These are phyloP conservation scores for Heliosperma pusillum DNA, from an alignment of 148 eudicot genomes.

Conservation along the genomic window DNA sequence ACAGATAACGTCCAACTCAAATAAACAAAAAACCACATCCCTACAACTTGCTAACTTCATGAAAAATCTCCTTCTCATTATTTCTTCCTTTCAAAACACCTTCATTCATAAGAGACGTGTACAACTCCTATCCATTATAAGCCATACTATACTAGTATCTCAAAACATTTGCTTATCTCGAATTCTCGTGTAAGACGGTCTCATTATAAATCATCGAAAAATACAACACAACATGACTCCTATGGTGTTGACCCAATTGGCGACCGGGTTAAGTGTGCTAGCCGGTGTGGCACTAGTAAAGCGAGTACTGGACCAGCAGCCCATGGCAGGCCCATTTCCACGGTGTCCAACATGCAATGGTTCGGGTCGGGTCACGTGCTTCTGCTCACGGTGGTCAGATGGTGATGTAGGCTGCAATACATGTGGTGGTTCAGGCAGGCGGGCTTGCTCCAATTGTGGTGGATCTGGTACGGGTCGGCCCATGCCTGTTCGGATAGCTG, in stretches of 20 bases:
- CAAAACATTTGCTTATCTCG: too few species aligned
- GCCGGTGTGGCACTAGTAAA: slow-evolving; percentile 77
- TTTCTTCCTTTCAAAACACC: too few species aligned
- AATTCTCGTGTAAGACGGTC: too few species aligned
- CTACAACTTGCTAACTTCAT: too few species aligned
- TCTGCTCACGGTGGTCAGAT: slow-evolving; percentile 86
- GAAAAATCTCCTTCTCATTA: too few species aligned
- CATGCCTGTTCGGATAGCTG: slow-evolving; percentile 48
- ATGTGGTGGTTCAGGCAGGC: slow-evolving; percentile 73
- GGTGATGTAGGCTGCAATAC: slow-evolving; percentile 77
- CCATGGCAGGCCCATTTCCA: slow-evolving; percentile 57
- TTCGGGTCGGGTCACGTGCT: slow-evolving; percentile 67
- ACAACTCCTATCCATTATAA: too few species aligned
- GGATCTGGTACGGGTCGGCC: slow-evolving; percentile 87
- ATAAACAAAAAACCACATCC: too few species aligned
- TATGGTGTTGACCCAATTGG: slow-evolving; percentile 63
- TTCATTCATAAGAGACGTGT: too few species aligned
- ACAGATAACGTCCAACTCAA: too few species aligned
- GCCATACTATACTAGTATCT: too few species aligned
- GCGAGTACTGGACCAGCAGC: slow-evolving; percentile 50
- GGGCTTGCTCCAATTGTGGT: slow-evolving; percentile 76
- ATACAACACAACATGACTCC: too few species aligned
- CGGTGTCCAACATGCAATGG: slow-evolving; percentile 81
- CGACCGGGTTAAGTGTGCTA: slow-evolving; percentile 66
- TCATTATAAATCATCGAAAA: slow-evolving; percentile 45